phyloP scores from a whole-genome alignment of 208 protist genomes.

The Trypanosoma mega region DNA sequence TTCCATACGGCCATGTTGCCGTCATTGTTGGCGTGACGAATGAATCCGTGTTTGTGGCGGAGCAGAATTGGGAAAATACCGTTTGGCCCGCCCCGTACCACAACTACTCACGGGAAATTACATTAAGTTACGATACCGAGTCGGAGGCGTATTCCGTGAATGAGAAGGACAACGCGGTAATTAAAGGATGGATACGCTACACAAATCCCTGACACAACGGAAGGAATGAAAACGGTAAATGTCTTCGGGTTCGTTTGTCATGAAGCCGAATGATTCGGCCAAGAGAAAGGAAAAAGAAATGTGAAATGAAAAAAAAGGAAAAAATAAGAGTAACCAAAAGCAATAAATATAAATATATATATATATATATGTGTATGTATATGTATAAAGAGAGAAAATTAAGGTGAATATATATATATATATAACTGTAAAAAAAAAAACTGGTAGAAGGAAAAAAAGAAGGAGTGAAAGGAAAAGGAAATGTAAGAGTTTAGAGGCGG shows the following conservation, averaged over 20 bases:
- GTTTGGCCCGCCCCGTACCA: slow-evolving; percentile 42
- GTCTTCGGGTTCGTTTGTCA: background rate
- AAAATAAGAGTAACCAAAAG: slow-evolving; percentile 11
- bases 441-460: too few relatives aligned
- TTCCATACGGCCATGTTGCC: slow-evolving; percentile 35
- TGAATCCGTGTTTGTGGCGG: slow-evolving; percentile 25
- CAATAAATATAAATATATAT: too few relatives aligned
- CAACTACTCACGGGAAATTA: slow-evolving; percentile 44
- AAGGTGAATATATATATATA: too few relatives aligned
- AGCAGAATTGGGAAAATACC: slow-evolving; percentile 38
- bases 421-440: too few relatives aligned
- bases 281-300: background rate
- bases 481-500: background rate
- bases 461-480: background rate
- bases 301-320: background rate
- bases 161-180: background rate
- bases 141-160: background rate
- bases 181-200: background rate
- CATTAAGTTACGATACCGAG: background rate
- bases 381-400: too few relatives aligned
- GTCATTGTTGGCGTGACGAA: slow-evolving; percentile 26
- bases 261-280: background rate
- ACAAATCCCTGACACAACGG: background rate
- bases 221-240: background rate
- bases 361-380: too few relatives aligned